These are phyloP conservation scores for Dipodascus geniculatus DNA, from an alignment of 805 yeast species.

Conservation along the genomic window DNA sequence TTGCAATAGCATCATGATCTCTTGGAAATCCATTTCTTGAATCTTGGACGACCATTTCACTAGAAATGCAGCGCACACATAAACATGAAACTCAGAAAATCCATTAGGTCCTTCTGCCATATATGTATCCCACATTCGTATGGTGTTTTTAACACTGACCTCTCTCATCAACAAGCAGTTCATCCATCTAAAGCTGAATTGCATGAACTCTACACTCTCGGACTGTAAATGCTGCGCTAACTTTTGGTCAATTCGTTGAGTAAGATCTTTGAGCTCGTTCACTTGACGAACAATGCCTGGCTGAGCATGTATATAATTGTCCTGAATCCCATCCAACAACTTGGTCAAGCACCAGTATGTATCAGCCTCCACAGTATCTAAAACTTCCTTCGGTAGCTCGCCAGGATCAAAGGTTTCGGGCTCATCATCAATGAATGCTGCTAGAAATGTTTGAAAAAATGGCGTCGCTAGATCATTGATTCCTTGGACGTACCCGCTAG, in stretches of 20 bases:
- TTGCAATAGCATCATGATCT: constrained; percentile 81
- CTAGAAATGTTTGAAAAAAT: constrained; percentile 74
- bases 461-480: constrained; percentile 92
- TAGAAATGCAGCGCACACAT: constrained; percentile 94
- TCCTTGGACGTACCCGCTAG: constrained; percentile 96
- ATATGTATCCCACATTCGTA: constrained; percentile 98
- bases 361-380: constrained; percentile 79
- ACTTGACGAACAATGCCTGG: constrained; percentile 95
- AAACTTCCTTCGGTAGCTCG: constrained; percentile 44
- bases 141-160: constrained; percentile 59
- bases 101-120: constrained; percentile 46
- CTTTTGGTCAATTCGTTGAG: constrained; percentile 65
- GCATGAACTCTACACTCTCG: constrained; percentile 89
- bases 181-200: constrained; percentile 97
- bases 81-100: constrained; percentile 85
- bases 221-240: constrained; percentile 61
- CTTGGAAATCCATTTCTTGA: constrained; percentile 85
- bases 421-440: constrained; percentile 45
- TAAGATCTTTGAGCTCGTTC: constrained; percentile 61
- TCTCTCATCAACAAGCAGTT: constrained; percentile 95
- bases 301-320: constrained; percentile 94
- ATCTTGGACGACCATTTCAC: constrained; percentile 75
- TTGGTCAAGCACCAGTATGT: constrained; percentile 94
- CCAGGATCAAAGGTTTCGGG: constrained; percentile 53
- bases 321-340: constrained; percentile 87